Conservation (phyloP, 495 filamentous ascomycete species). For the Trichoderma erinaceum region DNA sequence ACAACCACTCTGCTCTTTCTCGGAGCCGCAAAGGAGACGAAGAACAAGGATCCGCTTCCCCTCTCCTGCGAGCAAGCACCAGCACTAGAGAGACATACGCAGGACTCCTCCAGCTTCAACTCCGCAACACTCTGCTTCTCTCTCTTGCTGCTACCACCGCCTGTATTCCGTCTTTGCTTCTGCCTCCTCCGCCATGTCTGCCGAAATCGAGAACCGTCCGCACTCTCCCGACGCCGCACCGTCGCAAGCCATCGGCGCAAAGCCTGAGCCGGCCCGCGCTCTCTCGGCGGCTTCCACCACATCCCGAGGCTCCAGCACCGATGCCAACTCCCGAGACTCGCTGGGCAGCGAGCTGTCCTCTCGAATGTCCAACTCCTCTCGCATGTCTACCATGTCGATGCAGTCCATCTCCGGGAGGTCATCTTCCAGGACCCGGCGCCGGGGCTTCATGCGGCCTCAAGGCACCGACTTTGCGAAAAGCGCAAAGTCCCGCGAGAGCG, state of each 20-base stretch:
- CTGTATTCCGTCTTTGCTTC: neutral
- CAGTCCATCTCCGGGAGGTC: slow-evolving; percentile 43
- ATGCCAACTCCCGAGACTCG: slow-evolving; percentile 50
- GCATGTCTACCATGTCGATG: slow-evolving; percentile 37
- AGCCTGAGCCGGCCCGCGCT: slow-evolving; percentile 60
- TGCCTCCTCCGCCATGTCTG: slow-evolving; percentile 27
- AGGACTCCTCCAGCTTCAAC: neutral
- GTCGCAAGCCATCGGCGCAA: slow-evolving; percentile 56
- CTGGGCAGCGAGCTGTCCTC: slow-evolving; percentile 45
- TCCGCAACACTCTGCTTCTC: neutral
- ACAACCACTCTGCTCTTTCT: neutral
- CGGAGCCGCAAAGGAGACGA: neutral
- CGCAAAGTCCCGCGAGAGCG: slow-evolving; percentile 81
- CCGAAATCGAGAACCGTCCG: slow-evolving; percentile 36
- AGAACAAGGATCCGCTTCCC: neutral
- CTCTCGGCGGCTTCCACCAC: slow-evolving; percentile 70
- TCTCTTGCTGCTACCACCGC: neutral
- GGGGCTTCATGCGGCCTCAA: slow-evolving; percentile 87
- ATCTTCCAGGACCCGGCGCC: slow-evolving; percentile 48
- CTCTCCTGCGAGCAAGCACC: neutral
- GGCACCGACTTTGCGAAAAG: slow-evolving; percentile 87
- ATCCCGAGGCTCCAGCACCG: slow-evolving; percentile 48
- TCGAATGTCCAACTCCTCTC: slow-evolving; percentile 35
- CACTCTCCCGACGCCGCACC: slow-evolving; percentile 64
- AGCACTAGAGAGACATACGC: neutral